Conservation (phyloP, 345 rosid genomes). For the Hibiscus syriacus region DNA sequence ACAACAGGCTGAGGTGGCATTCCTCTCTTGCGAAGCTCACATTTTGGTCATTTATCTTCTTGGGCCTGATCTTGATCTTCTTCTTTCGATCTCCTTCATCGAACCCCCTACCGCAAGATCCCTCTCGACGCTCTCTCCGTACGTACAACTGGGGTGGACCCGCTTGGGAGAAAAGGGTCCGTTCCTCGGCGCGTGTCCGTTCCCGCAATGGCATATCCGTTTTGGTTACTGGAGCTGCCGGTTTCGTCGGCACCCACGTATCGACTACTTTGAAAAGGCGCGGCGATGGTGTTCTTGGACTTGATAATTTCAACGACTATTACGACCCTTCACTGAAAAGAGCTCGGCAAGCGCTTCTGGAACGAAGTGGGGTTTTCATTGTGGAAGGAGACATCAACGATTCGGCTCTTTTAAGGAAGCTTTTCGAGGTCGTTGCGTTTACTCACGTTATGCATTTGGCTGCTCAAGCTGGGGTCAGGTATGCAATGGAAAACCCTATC, state of each 20-base stretch:
- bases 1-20: constrained; percentile 60
- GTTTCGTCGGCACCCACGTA: constrained; percentile 91
- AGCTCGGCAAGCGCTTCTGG: constrained; percentile 77
- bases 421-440: constrained; percentile 67
- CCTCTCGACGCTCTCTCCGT: constrained; percentile 77
- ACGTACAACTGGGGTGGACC: constrained; percentile 70
- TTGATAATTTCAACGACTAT: constrained; percentile 86
- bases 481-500: constrained; percentile 78
- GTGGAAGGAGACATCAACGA: constrained; percentile 97
- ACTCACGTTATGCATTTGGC: constrained; percentile 96
- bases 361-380: constrained; percentile 62
- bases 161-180: constrained; percentile 64
- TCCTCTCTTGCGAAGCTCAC: constrained; percentile 68
- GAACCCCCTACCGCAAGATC: constrained; percentile 47
- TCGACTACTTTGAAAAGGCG: constrained; percentile 74
- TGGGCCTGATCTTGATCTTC: constrained; percentile 65
- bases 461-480: constrained; percentile 87
- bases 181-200: constrained; percentile 61
- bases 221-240: constrained; percentile 88
- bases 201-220: constrained; percentile 63
- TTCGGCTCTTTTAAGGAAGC: constrained; percentile 49
- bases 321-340: constrained; percentile 78
- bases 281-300: constrained; percentile 89
- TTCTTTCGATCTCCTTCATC: constrained; percentile 77
- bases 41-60: constrained; percentile 74